Evolutionary conservation across 2,329 filamentous ascomycete species (phyloP).

Genomic region (Penicillium sp.): DNA sequence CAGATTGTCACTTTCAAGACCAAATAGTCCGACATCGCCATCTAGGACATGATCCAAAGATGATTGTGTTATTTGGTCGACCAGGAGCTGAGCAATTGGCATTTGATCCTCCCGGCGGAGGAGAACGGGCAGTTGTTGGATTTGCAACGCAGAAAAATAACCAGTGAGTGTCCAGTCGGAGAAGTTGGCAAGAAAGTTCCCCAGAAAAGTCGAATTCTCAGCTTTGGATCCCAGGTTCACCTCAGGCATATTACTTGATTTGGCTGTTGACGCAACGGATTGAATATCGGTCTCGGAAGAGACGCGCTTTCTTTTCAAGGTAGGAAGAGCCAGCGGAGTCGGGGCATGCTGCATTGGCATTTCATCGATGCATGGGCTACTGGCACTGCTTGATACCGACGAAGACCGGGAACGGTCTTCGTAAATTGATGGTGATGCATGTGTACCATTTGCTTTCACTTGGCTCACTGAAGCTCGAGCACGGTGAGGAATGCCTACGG

Average conservation of each 20-base stretch:
- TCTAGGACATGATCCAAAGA: conserved; percentile 39
- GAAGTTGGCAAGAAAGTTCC: conserved; percentile 39
- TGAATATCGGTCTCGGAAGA: conserved; percentile 32
- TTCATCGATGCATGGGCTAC: conserved; percentile 30
- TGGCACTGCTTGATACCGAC: conserved; percentile 29
- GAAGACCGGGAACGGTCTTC: conserved; percentile 16
- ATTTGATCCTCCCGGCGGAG: conserved; percentile 36
- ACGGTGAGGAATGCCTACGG: conserved; percentile 36
- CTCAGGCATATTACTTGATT: conserved; percentile 19
- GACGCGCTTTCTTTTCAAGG: conserved; percentile 37
- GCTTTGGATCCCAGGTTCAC: conserved; percentile 18
- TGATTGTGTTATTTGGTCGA: conserved; percentile 46
- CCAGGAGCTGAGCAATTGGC: conserved; percentile 41
- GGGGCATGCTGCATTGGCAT: conserved; percentile 20
- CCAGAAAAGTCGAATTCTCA: conserved; percentile 38
- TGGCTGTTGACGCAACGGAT: conserved; percentile 30
- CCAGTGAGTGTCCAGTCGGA: conserved; percentile 42
- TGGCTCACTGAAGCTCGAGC: conserved; percentile 5
- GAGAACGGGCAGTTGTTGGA: conserved; percentile 31
- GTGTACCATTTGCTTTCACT: conserved; percentile 3
- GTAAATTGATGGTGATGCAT: conserved; percentile 4
- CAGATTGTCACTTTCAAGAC: conserved; percentile 27
- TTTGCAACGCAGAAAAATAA: conserved; percentile 38
- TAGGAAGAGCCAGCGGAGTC: conserved; percentile 19
- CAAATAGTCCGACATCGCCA: conserved; percentile 25